Percentiles rank a stretch among this genome's conserved stretches.
These are phyloP conservation scores for Tubosaeta sp. DNA, from an alignment of 768 basidiomycete species.

Conservation along the genomic window DNA sequence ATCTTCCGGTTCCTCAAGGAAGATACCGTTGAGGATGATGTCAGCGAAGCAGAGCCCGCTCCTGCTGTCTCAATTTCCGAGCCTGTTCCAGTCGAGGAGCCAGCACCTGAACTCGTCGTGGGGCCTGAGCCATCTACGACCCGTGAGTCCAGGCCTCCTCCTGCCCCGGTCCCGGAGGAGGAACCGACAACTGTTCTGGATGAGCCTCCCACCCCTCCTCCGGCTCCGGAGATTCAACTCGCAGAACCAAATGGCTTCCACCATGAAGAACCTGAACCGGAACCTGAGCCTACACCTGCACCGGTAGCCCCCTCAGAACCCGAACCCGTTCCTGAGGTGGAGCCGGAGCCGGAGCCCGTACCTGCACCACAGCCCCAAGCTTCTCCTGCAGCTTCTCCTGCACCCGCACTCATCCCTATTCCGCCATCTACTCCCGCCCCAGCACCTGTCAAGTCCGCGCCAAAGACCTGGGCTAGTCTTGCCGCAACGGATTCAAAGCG, in stretches of 20 bases:
- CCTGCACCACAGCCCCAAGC: constrained; percentile 14
- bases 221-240: constrained; percentile 37
- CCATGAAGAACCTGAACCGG: constrained; percentile 30
- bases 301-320: constrained; percentile 22
- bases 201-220: constrained; percentile 31
- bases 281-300: constrained; percentile 24
- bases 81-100: constrained; percentile 31
- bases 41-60: constrained; percentile 42
- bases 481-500: constrained; percentile 79
- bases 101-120: constrained; percentile 27
- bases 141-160: constrained; percentile 26
- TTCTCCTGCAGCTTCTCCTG: constrained; percentile 23
- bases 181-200: constrained; percentile 37
- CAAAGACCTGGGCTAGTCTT: constrained; percentile 89
- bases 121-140: constrained; percentile 33
- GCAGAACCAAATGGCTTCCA: constrained; percentile 41
- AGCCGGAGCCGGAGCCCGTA: constrained; percentile 27
- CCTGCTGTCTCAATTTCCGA: constrained; percentile 32
- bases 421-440: constrained; percentile 28
- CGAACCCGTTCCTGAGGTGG: constrained; percentile 25
- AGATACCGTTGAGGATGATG: constrained; percentile 82
- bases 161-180: constrained; percentile 32
- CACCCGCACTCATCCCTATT: constrained; percentile 28
- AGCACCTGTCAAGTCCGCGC: constrained; percentile 42
- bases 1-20: constrained; percentile 99